Evolutionary conservation across 805 yeast species (phyloP), one percentile per base, ranked within the genome.

Genomic region (Pichia deserticola): DNA sequence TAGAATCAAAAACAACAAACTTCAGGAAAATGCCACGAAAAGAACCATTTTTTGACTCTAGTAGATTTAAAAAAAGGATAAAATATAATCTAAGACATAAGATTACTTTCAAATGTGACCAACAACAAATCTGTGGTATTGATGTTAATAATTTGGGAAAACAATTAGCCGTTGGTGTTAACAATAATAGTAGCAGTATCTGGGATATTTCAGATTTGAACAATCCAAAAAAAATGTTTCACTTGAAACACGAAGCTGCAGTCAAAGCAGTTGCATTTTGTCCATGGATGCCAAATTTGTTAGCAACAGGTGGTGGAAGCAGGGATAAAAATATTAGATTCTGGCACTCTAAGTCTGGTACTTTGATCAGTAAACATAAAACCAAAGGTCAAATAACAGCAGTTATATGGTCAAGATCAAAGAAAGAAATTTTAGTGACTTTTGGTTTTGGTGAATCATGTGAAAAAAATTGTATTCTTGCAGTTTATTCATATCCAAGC

Each of bases 291-390:
- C 79, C 79, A 12, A 74, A 84, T 3, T 66, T 90, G 8, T 63
- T 90, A 36, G 97, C 92, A 0, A 89, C 97, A 0, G 97, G 97
- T 0, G 97, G 93, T 3, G 97, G 97, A 0, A 78, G 84, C 25
- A 82, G 80, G 57, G 97, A 90, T 62, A 70, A 90, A 45, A 76
- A 76, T n/a, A 77, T 89, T 8, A 63, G 90, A 51, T 88, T 89
- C 62, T 89, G 97, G 97, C 96, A 90, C 63, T 76, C 93, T 0
- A 69, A 70, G 3, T 73, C 92, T 0, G 96, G 97, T 0, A 84
- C 95, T 0, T 63, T 87, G 33, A 66, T 89, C 33, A 70, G 74
- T 8, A 71, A 81, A 28, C 62, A 73, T 40, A 68, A 74, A 41
- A 82, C 93, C 1, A 72, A 73, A 28, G 84, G 86, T 1, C 97